Conservation (phyloP, 179 eudicot species). For the Kewa caespitosa region DNA sequence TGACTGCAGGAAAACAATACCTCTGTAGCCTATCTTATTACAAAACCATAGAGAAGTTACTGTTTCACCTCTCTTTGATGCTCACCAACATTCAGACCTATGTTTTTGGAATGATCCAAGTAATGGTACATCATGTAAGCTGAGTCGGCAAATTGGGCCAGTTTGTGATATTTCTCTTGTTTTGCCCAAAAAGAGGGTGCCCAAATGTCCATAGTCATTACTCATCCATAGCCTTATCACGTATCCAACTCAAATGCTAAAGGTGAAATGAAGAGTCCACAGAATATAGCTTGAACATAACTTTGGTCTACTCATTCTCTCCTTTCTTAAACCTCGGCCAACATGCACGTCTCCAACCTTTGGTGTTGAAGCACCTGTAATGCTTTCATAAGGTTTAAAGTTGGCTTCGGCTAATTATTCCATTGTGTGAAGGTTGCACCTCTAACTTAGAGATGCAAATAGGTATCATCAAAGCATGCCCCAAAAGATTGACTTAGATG, state of each 20-base stretch:
- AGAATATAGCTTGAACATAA: neutral
- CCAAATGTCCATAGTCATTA: neutral
- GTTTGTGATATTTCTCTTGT: neutral
- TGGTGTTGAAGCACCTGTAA: neutral
- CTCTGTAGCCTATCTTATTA: neutral
- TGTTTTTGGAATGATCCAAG: too few relatives aligned
- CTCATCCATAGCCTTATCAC: too few relatives aligned
- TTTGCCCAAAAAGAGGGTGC: neutral
- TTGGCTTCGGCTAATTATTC: neutral
- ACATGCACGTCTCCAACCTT: neutral
- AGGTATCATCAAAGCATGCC: neutral
- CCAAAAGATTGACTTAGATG: neutral
- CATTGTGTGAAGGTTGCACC: too few relatives aligned
- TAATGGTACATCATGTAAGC: too few relatives aligned
- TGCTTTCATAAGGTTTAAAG: neutral
- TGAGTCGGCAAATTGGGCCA: too few relatives aligned
- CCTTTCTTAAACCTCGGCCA: neutral
- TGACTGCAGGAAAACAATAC: too few relatives aligned
- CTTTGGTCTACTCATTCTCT: neutral
- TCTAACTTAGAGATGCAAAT: neutral
- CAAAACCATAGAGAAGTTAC: too few relatives aligned
- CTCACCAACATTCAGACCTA: too few relatives aligned
- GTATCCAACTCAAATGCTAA: neutral
- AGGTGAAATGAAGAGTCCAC: neutral
- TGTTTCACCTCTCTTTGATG: too few relatives aligned